phyloP scores from a whole-genome alignment of 2,329 filamentous ascomycete species.

The Neofusicoccum cordaticola region DNA sequence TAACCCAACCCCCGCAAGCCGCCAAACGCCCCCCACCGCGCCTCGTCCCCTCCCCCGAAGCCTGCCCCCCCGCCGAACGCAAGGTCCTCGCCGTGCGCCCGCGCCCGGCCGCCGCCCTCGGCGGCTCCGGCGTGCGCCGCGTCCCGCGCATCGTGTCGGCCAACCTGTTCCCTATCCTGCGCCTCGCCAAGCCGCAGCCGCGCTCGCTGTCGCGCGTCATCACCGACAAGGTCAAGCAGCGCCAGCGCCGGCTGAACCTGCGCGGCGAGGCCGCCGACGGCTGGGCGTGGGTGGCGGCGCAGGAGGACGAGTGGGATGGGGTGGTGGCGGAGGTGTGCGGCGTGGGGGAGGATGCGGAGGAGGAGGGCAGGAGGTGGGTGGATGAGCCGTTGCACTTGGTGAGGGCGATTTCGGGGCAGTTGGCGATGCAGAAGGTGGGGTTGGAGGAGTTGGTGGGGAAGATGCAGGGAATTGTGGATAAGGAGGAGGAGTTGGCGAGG shows the following conservation, averaged over 20 bases:
- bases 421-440: conserved; percentile 24
- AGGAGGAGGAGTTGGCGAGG: conserved; percentile 45
- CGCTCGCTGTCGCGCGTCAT: conserved; percentile 57
- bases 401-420: neutral
- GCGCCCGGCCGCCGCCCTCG: conserved; percentile 43
- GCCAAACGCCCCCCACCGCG: neutral
- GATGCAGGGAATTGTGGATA: conserved; percentile 49
- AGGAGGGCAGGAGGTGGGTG: conserved; percentile 28
- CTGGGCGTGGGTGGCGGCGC: conserved; percentile 36
- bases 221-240: conserved; percentile 48
- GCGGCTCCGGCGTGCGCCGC: conserved; percentile 53
- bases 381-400: conserved; percentile 18
- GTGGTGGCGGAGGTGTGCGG: conserved; percentile 27
- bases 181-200: conserved; percentile 65
- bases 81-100: conserved; percentile 53
- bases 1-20: conserved; percentile 19
- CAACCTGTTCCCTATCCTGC: conserved; percentile 61
- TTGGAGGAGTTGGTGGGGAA: conserved; percentile 33
- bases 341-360: neutral
- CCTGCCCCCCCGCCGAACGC: conserved; percentile 37
- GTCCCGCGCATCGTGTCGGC: conserved; percentile 60
- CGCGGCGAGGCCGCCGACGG: conserved; percentile 39
- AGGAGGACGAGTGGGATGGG: conserved; percentile 52
- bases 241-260: conserved; percentile 39
- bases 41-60: conserved; percentile 18